These are phyloP conservation scores for Ammopiptanthus mongolicus DNA, from an alignment of 306 rosid genomes.

Conservation along the genomic window DNA sequence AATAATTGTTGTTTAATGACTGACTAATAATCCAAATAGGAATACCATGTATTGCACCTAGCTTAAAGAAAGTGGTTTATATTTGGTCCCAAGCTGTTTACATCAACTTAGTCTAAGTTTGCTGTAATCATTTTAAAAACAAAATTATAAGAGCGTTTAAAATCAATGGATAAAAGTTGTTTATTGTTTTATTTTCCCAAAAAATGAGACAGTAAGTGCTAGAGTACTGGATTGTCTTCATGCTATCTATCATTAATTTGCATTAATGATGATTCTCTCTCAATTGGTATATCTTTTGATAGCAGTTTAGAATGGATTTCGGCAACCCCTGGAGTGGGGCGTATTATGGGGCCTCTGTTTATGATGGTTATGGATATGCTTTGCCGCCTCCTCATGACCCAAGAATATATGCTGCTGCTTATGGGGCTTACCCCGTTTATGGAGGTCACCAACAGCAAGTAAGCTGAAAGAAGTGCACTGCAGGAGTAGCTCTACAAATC, in stretches of 20 bases:
- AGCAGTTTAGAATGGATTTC: constrained; percentile 67
- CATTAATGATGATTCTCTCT: constrained; percentile 20
- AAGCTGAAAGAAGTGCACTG: constrained; percentile 52
- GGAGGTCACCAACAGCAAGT: constrained; percentile 96
- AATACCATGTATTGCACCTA: neutral
- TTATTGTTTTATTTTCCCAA: neutral
- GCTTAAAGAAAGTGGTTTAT: neutral
- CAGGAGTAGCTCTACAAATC: constrained; percentile 26
- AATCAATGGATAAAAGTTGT: neutral
- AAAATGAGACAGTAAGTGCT: neutral
- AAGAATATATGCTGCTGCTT: constrained; percentile 66
- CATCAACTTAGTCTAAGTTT: neutral
- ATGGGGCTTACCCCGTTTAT: constrained; percentile 80
- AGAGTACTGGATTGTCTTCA: neutral
- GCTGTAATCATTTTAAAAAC: neutral
- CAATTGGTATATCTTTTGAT: constrained; percentile 16
- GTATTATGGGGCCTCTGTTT: constrained; percentile 72
- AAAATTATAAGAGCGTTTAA: neutral
- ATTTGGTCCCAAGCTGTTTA: neutral
- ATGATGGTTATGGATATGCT: constrained; percentile 87
- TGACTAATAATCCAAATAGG: neutral
- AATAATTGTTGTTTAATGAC: neutral
- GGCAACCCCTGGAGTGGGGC: constrained; percentile 73
- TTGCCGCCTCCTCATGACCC: constrained; percentile 83
- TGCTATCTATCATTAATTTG: neutral